Base-by-base conservation (phyloP, 1,284 basidiomycete species). In the Meripilus lineatus region DNA sequence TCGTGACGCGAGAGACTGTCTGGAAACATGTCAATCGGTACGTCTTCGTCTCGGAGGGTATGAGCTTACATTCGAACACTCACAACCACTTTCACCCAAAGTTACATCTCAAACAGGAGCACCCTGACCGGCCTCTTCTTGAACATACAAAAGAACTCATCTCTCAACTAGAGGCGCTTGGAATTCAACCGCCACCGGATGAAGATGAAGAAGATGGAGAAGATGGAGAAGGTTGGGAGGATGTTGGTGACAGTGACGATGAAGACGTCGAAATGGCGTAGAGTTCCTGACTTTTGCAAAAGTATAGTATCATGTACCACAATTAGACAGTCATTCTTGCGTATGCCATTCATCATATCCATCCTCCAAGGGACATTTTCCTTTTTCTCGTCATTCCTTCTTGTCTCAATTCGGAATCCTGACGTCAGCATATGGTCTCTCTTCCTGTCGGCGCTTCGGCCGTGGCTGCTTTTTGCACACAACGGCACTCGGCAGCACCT, bases 21-120 rank as follows among this genome's bases (percentile, higher is more conserved):
- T 95, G 46, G 84, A 92, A 54, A 90, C 86, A 13, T 93, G 89
- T 64, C 77, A 80, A 64, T 75, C 73, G 61, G 89, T 91, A 51
- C 50, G 79, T 69, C 14, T 4, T 14, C 17, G 42, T 20, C n/a
- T 40, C 14, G 4, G 18, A n/a, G 32, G 17, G 7, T 15, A 17
- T 38, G 14, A 28, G 11, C 30, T 20, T 18, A 6, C 20, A 1
- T 14, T 8, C 25, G 34, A 4, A 44, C 11, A 42, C n/a, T 47
- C 20, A 44, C 42, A 30, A 22, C 52, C 36, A 43, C 20, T 21
- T 48, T 45, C 17, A 30, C 37, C 21, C 51, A 1, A 62, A 93
- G 85, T 63, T 93, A 22, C 86, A 92, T 54, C 64, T 70, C 25
- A 80, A 77, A 38, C 79, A 90, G 55, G 75, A 80, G 20, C 80